Evolutionary conservation across 495 filamentous ascomycete genomes (phyloP).

Genomic region (Patellaria atrata): DNA sequence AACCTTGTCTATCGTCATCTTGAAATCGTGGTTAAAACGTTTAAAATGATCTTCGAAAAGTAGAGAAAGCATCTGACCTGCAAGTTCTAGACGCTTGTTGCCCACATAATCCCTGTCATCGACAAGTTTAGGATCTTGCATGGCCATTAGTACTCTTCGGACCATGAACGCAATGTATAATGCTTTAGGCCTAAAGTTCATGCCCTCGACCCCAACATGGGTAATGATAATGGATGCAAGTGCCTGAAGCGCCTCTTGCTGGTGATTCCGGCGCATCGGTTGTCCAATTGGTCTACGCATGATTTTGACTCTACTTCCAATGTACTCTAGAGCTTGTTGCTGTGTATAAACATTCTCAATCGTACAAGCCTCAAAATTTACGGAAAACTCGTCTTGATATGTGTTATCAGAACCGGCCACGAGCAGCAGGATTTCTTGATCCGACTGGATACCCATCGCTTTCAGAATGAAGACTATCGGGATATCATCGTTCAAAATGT

Average conservation of each 20-base stretch:
- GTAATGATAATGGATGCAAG: conserved; percentile 82
- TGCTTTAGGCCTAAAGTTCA: conserved; percentile 90
- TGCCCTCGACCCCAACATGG: conserved; percentile 74
- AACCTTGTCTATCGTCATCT: conserved; percentile 83
- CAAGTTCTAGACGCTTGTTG: conserved; percentile 89
- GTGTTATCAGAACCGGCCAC: conserved; percentile 68
- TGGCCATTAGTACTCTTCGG: conserved; percentile 82
- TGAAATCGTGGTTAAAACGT: conserved; percentile 73
- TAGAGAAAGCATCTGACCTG: conserved; percentile 84
- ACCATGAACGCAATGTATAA: conserved; percentile 95
- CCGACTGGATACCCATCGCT: conserved; percentile 83
- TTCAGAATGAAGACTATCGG: conserved; percentile 86
- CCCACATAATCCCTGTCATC: conserved; percentile 97
- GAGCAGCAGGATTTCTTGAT: conserved; percentile 82
- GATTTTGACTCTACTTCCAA: conserved; percentile 74
- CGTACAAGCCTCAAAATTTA: conserved; percentile 86
- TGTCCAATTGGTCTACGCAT: conserved; percentile 44
- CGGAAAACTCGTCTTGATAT: conserved; percentile 84
- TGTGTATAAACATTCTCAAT: conserved; percentile 75
- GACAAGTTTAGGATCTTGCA: conserved; percentile 71
- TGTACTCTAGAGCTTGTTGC: conserved; percentile 85
- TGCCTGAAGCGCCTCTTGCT: conserved; percentile 81
- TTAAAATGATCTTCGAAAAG: conserved; percentile 98
- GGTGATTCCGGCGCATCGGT: conserved; percentile 48
- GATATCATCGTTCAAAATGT: conserved; percentile 79